Evolutionary conservation across 805 yeast species (phyloP), one percentile per base, ranked within the genome.

Genomic region (Nakazawaea ishiwadae): DNA sequence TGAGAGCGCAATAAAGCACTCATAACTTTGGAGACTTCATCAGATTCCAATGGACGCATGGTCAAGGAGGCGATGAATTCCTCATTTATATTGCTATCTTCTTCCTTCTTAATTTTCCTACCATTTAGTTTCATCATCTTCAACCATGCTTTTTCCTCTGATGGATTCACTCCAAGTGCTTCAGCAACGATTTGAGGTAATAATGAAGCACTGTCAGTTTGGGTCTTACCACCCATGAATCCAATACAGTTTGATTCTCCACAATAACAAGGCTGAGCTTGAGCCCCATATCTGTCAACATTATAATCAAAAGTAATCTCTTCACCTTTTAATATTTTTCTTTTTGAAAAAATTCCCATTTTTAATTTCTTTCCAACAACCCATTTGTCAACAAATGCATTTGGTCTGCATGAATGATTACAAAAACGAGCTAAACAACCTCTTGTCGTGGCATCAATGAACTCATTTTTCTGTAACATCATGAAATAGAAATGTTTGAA

Each of bases 331-430:
- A 49, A 34, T 39, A 91, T 87, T 20, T 69, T 62, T 48, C 96
- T 69, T 51, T 84, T 84, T 38, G 97, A 86, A 58, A 91, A 93
- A 18, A 91, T 84, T 21, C 98, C 99, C 98, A 93, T 93, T 49
- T 88, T 73, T 44, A 88, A 69, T 57, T 87, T 84, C 45, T 84
- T 86, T 21, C 89, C 89, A 11, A 91, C 98, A 14, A 90, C 93
- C 99, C 99, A 91, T 66, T 91, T 91, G 60, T 91, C 96, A 32
- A 91, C 96, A 53, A 77, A 87, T 17, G 96, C 91, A 60, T 93
- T 93, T 10, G 99, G 99, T 53, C 77, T 81, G 61, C 99, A 91
- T 16, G 96, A 87, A 63, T 91, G 99, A 62, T 91, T 91, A 57
- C 93, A 84, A 64, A 90, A 93, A 44, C 99, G 71, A 2, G 96